phyloP scores from a whole-genome alignment of 192 early-diverging fungal species.

The Umbelopsis ramanniana region DNA sequence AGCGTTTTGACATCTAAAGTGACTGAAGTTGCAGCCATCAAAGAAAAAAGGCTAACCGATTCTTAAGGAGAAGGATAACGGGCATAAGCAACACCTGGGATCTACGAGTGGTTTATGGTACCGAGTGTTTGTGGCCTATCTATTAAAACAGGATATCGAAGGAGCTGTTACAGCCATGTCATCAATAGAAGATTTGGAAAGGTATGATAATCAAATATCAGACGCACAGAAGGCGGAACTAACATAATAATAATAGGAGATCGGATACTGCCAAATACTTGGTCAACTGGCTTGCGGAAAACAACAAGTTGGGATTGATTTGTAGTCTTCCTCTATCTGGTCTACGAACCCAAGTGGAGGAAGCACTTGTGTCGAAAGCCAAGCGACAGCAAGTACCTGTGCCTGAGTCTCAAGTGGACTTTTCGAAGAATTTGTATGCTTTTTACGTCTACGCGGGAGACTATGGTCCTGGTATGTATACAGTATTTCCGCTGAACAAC shows the following conservation, averaged over 20 bases:
- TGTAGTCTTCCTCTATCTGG: slow-evolving; percentile 1
- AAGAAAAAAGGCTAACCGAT: not conserved
- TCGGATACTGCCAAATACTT: slow-evolving; percentile 4
- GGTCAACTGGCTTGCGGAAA: slow-evolving; percentile 7
- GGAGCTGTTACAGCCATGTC: not conserved
- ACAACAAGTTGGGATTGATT: not conserved
- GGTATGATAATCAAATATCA: not conserved
- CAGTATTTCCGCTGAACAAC: not conserved
- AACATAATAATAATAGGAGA: not conserved
- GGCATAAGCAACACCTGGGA: not conserved
- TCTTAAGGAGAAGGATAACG: not conserved
- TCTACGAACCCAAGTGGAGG: not conserved
- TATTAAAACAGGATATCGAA: slow-evolving; percentile 5
- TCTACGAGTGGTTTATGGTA: not conserved
- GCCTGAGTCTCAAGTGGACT: not conserved
- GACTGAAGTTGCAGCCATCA: not conserved
- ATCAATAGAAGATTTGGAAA: slow-evolving; percentile 6
- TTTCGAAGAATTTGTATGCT: slow-evolving; percentile 5
- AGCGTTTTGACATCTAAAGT: not conserved
- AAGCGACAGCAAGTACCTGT: not conserved
- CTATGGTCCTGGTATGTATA: slow-evolving; percentile 1
- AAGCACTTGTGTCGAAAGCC: not conserved
- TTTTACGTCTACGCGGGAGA: slow-evolving; percentile 7
- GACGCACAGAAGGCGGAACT: not conserved
- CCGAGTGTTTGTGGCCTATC: slow-evolving; percentile 3